These are phyloP conservation scores for Picea mariana DNA, from an alignment of 83 land plant genomes.

Conservation along the genomic window DNA sequence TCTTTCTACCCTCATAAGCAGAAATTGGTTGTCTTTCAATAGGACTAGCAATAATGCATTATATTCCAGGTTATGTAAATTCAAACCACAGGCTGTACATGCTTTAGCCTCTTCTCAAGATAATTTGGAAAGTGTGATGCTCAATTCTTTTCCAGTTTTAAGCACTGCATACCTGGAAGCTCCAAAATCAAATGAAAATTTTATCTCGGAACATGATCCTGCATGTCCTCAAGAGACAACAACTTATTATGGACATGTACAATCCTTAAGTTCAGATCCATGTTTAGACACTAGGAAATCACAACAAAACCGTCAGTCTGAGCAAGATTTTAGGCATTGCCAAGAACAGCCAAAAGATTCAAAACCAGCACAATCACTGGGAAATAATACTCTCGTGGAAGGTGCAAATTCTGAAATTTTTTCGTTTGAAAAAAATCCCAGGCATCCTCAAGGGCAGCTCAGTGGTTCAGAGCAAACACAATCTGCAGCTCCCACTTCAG, in stretches of 20 bases:
- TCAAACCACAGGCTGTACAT: not conserved
- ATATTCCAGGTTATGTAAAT: not conserved
- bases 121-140: not conserved
- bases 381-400: not conserved
- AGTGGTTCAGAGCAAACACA: not conserved
- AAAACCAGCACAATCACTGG: not conserved
- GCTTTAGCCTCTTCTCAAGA: conserved; percentile 3
- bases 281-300: conserved; percentile 1
- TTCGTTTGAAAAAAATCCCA: not conserved
- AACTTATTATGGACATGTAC: not conserved
- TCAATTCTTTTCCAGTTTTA: not conserved
- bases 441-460: not conserved
- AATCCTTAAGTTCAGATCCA: not conserved
- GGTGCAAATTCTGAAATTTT: not conserved
- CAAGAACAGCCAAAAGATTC: not conserved
- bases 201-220: not conserved
- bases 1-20: not conserved
- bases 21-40: conserved; percentile 3
- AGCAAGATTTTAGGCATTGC: conserved; percentile 6
- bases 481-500: not conserved
- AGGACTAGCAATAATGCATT: conserved; percentile 8
- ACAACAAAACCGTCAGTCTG: not conserved
- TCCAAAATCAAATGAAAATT: conserved; percentile 10
- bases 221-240: not conserved
- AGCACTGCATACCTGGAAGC: not conserved